A percentile compares a stretch with the other conserved stretches of the same genome.
These are phyloP conservation scores for Arachis hypogaea DNA, from an alignment of 306 rosid genomes.

Conservation along the genomic window DNA sequence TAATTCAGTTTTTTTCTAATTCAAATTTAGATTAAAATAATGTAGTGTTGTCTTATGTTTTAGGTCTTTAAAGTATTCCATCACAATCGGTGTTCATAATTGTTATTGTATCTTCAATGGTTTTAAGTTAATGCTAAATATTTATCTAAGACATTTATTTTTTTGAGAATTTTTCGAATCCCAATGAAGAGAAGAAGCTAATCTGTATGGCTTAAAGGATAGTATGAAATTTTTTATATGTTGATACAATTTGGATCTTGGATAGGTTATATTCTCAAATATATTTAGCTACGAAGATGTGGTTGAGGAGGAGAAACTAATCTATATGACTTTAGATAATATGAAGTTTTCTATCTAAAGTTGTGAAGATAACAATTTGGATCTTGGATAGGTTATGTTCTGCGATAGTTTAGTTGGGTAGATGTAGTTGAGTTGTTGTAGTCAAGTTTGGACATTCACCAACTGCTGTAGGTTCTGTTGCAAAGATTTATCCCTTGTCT, in stretches of 20 bases:
- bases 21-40: background rate
- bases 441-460: background rate
- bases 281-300: no score
- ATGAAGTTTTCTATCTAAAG: no score
- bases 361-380: no score
- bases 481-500: background rate
- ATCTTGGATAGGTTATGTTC: background rate
- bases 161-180: background rate
- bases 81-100: no score
- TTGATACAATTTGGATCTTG: background rate
- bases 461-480: background rate
- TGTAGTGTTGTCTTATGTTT: background rate
- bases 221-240: background rate
- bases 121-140: background rate
- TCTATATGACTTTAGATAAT: background rate
- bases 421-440: constrained; percentile 1
- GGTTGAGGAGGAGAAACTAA: no score
- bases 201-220: background rate
- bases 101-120: no score
- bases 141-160: no score
- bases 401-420: background rate
- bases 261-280: no score
- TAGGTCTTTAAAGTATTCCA: no score
- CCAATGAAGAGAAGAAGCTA: background rate
- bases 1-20: constrained; percentile 9